Evolutionary conservation across 2,329 filamentous ascomycete genomes (phyloP), one percentile per base, ranked within the genome.

Genomic region (Furcasterigmium furcatum): DNA sequence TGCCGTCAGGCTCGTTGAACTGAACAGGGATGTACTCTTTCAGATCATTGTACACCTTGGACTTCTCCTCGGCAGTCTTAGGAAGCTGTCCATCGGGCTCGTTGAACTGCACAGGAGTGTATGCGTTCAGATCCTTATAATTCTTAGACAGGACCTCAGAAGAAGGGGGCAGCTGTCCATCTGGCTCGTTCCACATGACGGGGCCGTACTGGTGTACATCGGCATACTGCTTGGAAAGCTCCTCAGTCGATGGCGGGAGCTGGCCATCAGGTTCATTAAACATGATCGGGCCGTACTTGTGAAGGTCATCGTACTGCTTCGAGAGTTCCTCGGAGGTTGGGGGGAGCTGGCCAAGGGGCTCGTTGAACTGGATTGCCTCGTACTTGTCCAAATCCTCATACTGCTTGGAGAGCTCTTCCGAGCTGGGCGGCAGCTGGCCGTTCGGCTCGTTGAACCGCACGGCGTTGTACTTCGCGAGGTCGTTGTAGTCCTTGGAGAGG

Each of bases 21-120:
- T 44, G 46, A 13, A 66, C 56, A 4, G 66, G 61, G 2, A 59
- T 59, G 48, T 71, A 70, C 10, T 58, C 45, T 29, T 64, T 48
- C 9, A 70, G 55, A 43, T 71, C 65, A 2, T 70, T 61, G 43
- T 73, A 74, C 3, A 65, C 52, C 45, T 64, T 63, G 4, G 67
- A 61, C 14, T 60, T 50, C 25, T 67, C 64, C 44, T 64, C 65
- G 5, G 59, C 57, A 2, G 59, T 61, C 41, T 58, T 52, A 16
- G 58, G 49, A 12, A 56, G 53, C 29, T 67, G 63, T 30, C 71
- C 72, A 50, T 75, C 63, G 1, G 62, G 62, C 46, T 70, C 64
- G 32, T 67, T 61, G 47, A 59, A 56, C 41, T 52, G 25, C 45
- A 49, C 34, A 9, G 47, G 46, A 7, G 50, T 46, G 39, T 59